Base-by-base conservation (phyloP, 2,329 filamentous ascomycete genomes). In the Calycina marina region DNA sequence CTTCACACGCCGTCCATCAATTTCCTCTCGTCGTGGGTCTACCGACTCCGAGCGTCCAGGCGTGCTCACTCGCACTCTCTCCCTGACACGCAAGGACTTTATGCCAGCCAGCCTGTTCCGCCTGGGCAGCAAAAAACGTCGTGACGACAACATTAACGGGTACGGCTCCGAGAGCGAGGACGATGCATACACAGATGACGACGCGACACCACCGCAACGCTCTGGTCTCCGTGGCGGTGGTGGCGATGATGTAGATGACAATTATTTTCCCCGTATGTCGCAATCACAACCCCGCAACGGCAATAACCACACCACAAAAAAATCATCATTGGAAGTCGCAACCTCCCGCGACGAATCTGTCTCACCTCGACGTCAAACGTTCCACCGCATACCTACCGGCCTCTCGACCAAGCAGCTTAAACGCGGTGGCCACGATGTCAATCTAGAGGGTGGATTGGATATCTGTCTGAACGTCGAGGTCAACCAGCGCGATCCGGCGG, bases 401-500 rank as follows among this genome's bases (percentile, higher is more conserved):
- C 55, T 83, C 25, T 73, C 70, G 14, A 56, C 61, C 2, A 81
- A 76, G 65, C 77, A 43, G 59, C 67, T 43, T 66, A 63, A 59
- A 56, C 29, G 60, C 65, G 12, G 61, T 65, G 25, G 61, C 61
- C 62, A 63, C 26, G 65, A 69, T 6, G 69, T 96, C 37, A 74
- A 93, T 49, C 63, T 94, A 0, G 72, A 90, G 50, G 79, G 78
- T 17, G 85, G 84, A 0, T 61, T 98, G 6, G 85, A 94, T 43
- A 77, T 98, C 20, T 80, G 74, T 31, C 58, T 98, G 26, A 93
- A 94, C 46, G 74, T 93, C 40, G 90, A 98, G 57, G 73, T 94
- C 39, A 85, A 78, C 46, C 70, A 81, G 27, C 74, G 72, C 40
- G 85, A 98, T 46, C 88, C 90, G 1, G 69, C 80, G 0, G 92